These are phyloP conservation scores for Penicillium sp. DNA, from an alignment of 2,329 filamentous ascomycete genomes.

Conservation along the genomic window DNA sequence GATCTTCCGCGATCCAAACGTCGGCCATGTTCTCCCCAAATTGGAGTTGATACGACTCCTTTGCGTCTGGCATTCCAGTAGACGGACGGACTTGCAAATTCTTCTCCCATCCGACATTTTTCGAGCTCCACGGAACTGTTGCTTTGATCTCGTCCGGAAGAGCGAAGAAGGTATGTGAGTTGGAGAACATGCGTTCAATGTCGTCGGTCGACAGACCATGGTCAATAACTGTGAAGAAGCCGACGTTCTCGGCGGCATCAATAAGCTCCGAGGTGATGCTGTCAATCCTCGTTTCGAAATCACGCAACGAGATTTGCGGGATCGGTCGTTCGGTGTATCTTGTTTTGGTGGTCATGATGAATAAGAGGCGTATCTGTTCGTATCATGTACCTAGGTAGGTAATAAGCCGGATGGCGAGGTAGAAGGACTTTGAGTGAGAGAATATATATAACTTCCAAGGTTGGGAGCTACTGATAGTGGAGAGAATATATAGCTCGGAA, in stretches of 20 bases:
- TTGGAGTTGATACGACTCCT: slow-evolving; percentile 62
- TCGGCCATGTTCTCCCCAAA: slow-evolving; percentile 54
- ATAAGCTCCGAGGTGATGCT: slow-evolving; percentile 52
- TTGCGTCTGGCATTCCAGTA: slow-evolving; percentile 56
- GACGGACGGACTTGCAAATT: slow-evolving; percentile 56
- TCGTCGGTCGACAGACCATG: slow-evolving; percentile 51
- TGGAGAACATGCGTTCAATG: slow-evolving; percentile 51
- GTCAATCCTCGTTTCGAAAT: slow-evolving; percentile 52
- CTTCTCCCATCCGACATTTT: slow-evolving; percentile 61
- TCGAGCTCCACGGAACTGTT: slow-evolving; percentile 51
- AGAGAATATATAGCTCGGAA: no score
- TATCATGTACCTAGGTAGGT: no score
- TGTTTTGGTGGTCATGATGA: slow-evolving; percentile 27
- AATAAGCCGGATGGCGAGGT: no score
- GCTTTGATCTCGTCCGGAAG: slow-evolving; percentile 52
- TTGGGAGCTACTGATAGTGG: no score
- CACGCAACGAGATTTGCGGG: slow-evolving; percentile 51
- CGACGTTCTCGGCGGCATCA: slow-evolving; percentile 54
- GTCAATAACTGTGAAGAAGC: slow-evolving; percentile 58
- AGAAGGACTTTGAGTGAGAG: no score
- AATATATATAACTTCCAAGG: no score
- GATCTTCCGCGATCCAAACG: slow-evolving; percentile 49
- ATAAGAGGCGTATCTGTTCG: no score
- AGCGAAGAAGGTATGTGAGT: slow-evolving; percentile 52
- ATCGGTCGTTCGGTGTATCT: slow-evolving; percentile 44